Percentiles rank a stretch among this genome's conserved stretches.
Conservation (phyloP, 1,284 basidiomycete species). For the Heimioporus retisporus region DNA sequence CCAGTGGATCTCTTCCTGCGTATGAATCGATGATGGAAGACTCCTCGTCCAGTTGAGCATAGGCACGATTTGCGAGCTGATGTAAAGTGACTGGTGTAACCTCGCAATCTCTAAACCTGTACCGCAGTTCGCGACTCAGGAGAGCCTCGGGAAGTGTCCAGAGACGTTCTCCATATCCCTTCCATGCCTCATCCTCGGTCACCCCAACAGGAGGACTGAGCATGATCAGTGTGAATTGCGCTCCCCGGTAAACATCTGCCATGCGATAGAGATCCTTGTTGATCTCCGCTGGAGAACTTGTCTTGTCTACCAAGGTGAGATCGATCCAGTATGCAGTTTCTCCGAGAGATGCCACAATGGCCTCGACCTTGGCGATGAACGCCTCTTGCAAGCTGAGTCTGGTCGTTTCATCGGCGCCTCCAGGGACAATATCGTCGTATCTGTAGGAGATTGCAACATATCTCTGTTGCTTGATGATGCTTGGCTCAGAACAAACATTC, state of each 20-base stretch:
- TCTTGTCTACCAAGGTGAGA: slow-evolving; percentile 14
- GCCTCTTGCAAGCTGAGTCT: not conserved
- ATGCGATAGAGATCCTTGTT: slow-evolving; percentile 39
- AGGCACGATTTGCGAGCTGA: slow-evolving; percentile 38
- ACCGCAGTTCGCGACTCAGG: slow-evolving; percentile 30
- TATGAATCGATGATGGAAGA: slow-evolving; percentile 38
- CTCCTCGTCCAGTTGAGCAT: slow-evolving; percentile 25
- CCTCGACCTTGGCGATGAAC: slow-evolving; percentile 24
- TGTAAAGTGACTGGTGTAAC: slow-evolving; percentile 34
- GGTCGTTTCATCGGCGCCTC: not conserved
- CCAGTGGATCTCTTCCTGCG: slow-evolving; percentile 32
- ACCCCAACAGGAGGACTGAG: slow-evolving; percentile 9
- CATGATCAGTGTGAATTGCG: slow-evolving; percentile 40
- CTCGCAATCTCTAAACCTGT: slow-evolving; percentile 20
- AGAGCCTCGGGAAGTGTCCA: slow-evolving; percentile 40
- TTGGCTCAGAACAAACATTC: slow-evolving; percentile 13
- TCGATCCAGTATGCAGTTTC: slow-evolving; percentile 40
- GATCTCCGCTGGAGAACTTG: slow-evolving; percentile 6
- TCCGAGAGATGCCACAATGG: slow-evolving; percentile 15
- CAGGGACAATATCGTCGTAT: slow-evolving; percentile 21
- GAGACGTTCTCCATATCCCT: slow-evolving; percentile 36
- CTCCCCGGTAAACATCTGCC: slow-evolving; percentile 37
- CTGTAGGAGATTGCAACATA: slow-evolving; percentile 36
- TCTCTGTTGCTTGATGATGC: slow-evolving; percentile 21
- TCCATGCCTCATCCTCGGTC: slow-evolving; percentile 23